A percentile compares a stretch with the other conserved stretches of the same genome.
phyloP scores from a whole-genome alignment of 306 rosid species.

The Fragaria ananassa region DNA sequence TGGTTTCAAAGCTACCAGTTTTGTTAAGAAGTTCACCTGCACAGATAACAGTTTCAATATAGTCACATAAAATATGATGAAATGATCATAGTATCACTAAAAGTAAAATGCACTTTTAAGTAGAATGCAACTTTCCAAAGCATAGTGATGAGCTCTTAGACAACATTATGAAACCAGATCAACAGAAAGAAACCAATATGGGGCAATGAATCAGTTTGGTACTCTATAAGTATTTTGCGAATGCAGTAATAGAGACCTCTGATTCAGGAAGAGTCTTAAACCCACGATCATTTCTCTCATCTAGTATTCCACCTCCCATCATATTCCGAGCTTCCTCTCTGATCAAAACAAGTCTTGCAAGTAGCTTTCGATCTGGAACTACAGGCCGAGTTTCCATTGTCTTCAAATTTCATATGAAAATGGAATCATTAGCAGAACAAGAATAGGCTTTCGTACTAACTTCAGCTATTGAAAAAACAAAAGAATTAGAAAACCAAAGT shows the following conservation, averaged over 20 bases:
- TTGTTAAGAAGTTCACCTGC: conserved; percentile 91
- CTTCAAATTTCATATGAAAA: conserved; percentile 33
- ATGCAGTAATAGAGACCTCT: conserved; percentile 53
- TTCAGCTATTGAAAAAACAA: neutral
- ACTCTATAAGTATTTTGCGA: conserved; percentile 10
- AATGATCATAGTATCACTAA: neutral
- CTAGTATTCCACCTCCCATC: conserved; percentile 98
- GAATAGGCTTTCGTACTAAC: neutral
- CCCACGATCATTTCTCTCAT: conserved; percentile 89
- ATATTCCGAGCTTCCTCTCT: conserved; percentile 96
- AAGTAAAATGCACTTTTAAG: neutral
- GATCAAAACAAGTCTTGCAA: conserved; percentile 94
- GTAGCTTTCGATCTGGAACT: conserved; percentile 85
- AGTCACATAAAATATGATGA: conserved; percentile 14
- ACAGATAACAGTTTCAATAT: conserved; percentile 20
- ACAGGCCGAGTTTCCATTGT: conserved; percentile 90
- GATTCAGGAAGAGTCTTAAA: conserved; percentile 81
- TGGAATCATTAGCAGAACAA: conserved; percentile 14
- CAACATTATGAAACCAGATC: neutral
- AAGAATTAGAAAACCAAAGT: conserved; percentile 1
- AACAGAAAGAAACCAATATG: neutral
- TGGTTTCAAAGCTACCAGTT: conserved; percentile 85
- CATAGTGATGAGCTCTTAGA: neutral
- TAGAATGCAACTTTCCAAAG: neutral
- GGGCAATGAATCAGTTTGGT: conserved; percentile 5